Evolutionary conservation across 2,329 filamentous ascomycete species (phyloP), one percentile per base, ranked within the genome.

Genomic region (Sporothrix pseudoabietina): DNA sequence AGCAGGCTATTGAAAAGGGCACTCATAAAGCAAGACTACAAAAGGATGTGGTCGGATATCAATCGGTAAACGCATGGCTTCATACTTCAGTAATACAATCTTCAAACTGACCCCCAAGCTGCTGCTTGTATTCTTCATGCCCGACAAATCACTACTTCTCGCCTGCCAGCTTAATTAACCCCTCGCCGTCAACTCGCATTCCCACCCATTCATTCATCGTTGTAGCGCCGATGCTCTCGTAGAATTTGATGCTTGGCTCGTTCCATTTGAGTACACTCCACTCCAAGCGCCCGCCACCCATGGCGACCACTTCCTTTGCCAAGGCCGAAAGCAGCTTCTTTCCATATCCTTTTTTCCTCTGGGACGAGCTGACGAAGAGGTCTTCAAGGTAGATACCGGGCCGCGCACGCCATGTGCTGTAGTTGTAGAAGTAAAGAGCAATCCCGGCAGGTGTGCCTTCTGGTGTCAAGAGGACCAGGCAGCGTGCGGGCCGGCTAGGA

Each of bases 261-360:
- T 98, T 98, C 94, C 94, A 97, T 83, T 93, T 95, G 78, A 98
- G 82, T 75, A 97, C 96, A 76, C 87, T 90, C 95, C 95, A 98
- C 79, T 98, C 94, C 72, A 98, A 83, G 74, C 95, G 86, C 8
- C 87, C 90, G 0, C 94, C 94, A 3, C 87, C 85, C 76, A 94
- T 91, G 71, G 87, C 86, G 71, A 92, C 79, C 3, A 94, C 90
- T 83, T 97, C 92, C 78, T 88, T 89, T n/a, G 94, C 95, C 79
- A 98, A 83, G 77, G 89, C 88, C 75, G 88, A 88, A 68, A 98
- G 84, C 79, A 98, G 81, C 77, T 86, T 84, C 82, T 91, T 92
- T 54, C 94, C 95, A 79, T 95, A 97, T 0, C 94, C 94, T 75
- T 88, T 88, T 47, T 90, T 90, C 4, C 96, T 86, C 78, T 92